Evolutionary conservation across 2,329 filamentous ascomycete species (phyloP).

Genomic region (Aureobasidium musti): DNA sequence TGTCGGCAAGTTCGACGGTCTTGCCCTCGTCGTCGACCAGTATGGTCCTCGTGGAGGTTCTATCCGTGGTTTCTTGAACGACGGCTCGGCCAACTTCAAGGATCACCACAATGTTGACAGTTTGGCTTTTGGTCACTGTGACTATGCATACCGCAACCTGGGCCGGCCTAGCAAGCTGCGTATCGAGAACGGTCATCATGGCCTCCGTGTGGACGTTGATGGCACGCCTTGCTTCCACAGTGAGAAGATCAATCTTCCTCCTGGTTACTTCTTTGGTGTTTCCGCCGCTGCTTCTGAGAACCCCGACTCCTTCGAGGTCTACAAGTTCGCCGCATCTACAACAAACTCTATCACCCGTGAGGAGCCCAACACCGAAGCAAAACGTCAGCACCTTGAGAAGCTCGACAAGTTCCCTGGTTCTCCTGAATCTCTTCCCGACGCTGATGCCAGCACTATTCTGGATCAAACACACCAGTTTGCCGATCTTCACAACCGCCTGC

Average conservation of each 20-base stretch:
- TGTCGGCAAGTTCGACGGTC: conserved; percentile 81
- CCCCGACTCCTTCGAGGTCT: conserved; percentile 92
- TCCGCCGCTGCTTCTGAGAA: conserved; percentile 86
- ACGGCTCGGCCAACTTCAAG: conserved; percentile 78
- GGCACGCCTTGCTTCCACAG: conserved; percentile 80
- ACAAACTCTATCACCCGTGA: conserved; percentile 36
- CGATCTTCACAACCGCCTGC: conserved; percentile 82
- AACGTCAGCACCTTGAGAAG: conserved; percentile 35
- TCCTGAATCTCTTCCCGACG: conserved; percentile 46
- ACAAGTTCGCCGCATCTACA: conserved; percentile 75
- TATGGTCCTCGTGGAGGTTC: conserved; percentile 77
- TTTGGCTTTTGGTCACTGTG: conserved; percentile 90
- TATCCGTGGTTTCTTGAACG: conserved; percentile 90
- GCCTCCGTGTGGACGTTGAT: conserved; percentile 79
- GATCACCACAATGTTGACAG: conserved; percentile 75
- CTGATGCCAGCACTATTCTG: conserved; percentile 43
- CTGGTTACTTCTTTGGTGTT: conserved; percentile 80
- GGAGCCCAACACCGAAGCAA: conserved; percentile 39
- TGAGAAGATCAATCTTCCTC: conserved; percentile 71
- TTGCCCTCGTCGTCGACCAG: conserved; percentile 82
- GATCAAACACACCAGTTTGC: conserved; percentile 65
- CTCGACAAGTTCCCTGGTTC: conserved; percentile 46
- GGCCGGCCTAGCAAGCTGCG: conserved; percentile 80
- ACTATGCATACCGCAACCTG: conserved; percentile 86
- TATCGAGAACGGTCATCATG: conserved; percentile 64